Evolutionary conservation across 1,139 yeast species (phyloP).

Genomic region (Taphrina sp.): DNA sequence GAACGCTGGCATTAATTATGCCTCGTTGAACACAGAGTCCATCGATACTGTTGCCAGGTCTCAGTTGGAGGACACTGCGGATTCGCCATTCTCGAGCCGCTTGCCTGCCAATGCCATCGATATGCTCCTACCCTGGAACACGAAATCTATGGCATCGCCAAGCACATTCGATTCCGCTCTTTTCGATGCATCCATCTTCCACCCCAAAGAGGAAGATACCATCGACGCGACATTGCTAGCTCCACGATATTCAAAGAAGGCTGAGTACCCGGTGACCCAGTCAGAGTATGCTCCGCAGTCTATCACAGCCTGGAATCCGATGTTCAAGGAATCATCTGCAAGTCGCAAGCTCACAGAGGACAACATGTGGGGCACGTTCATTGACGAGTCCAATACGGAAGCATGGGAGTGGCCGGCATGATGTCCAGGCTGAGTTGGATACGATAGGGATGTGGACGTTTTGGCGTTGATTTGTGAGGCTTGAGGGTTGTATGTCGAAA

Average conservation of each 20-base stretch:
- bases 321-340: slow-evolving; percentile 12
- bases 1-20: slow-evolving; percentile 17
- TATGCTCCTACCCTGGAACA: slow-evolving; percentile 12
- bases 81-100: slow-evolving; percentile 10
- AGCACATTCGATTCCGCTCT: not conserved
- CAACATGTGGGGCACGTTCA: slow-evolving; percentile 23
- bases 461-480: too few relatives aligned
- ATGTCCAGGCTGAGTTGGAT: not conserved
- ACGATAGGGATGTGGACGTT: too few relatives aligned
- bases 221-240: slow-evolving; percentile 18
- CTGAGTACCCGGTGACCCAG: not conserved
- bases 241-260: not conserved
- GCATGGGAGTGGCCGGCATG: slow-evolving; percentile 12
- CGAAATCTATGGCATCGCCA: not conserved
- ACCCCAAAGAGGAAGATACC: slow-evolving; percentile 4
- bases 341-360: slow-evolving; percentile 15
- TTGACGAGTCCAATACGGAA: slow-evolving; percentile 3
- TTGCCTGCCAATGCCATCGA: slow-evolving; percentile 23
- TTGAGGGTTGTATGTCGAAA: too few relatives aligned
- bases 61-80: not conserved
- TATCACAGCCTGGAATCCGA: slow-evolving; percentile 1
- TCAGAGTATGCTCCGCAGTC: slow-evolving; percentile 12
- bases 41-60: not conserved
- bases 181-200: slow-evolving; percentile 4
- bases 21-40: not conserved